These are phyloP conservation scores for Aquanectria penicillioides DNA, from an alignment of 2,329 filamentous ascomycete genomes.

Conservation along the genomic window DNA sequence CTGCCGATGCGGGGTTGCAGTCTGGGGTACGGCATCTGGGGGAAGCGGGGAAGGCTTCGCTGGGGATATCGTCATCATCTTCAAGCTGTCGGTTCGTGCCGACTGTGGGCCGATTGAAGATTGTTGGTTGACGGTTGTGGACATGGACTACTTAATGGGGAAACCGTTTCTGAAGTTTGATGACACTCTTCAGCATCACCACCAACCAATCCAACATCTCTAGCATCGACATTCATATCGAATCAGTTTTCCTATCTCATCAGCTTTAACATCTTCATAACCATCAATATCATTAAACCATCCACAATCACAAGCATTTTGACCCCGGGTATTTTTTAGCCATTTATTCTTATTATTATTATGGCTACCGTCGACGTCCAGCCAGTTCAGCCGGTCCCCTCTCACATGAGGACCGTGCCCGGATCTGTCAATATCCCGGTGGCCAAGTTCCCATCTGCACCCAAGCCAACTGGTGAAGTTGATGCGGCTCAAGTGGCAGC, in stretches of 20 bases:
- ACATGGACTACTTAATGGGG: too few species aligned
- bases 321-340: too few species aligned
- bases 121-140: too few species aligned
- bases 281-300: not conserved
- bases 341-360: not conserved
- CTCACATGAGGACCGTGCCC: slow-evolving; percentile 46
- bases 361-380: slow-evolving; percentile 36
- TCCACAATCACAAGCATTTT: slow-evolving; percentile 37
- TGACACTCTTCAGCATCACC: too few species aligned
- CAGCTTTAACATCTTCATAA: not conserved
- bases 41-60: not conserved
- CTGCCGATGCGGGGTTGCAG: slow-evolving; percentile 18
- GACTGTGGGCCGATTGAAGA: too few species aligned
- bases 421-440: slow-evolving; percentile 65
- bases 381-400: slow-evolving; percentile 35
- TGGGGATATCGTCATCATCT: not conserved
- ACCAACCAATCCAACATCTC: too few species aligned
- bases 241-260: not conserved
- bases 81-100: not conserved
- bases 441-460: slow-evolving; percentile 52
- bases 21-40: slow-evolving; percentile 14
- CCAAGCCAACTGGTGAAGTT: slow-evolving; percentile 38
- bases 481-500: slow-evolving; percentile 52
- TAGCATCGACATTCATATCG: too few species aligned
- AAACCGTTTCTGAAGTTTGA: too few species aligned